A percentile compares a stretch with the other conserved stretches of the same genome.
phyloP scores from a whole-genome alignment of 352 stramenopile species.

The Pilasporangium apinafurcum region DNA sequence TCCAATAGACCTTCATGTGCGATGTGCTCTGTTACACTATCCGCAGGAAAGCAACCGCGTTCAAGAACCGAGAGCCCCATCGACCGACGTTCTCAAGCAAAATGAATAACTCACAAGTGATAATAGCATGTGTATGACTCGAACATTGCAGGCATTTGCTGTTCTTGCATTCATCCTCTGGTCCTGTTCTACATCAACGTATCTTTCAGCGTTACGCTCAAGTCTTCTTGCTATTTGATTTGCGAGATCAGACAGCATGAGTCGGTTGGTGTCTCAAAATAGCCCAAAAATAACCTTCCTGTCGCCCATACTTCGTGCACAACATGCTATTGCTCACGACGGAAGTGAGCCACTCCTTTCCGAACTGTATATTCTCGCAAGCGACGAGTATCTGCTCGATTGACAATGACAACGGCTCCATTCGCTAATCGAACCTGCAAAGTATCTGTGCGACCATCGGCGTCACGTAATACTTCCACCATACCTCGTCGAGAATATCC shows the following conservation, averaged over 20 bases:
- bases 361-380: conserved; percentile 32
- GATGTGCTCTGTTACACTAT: conserved; percentile 7
- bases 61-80: conserved; percentile 8
- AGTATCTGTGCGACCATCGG: conserved; percentile 7
- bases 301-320: neutral
- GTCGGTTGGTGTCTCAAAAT: no score
- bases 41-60: conserved; percentile 13
- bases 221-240: no score
- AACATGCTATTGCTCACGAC: conserved; percentile 2
- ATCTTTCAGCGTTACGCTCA: no score
- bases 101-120: no score
- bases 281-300: no score
- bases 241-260: no score
- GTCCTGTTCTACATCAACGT: no score
- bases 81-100: no score
- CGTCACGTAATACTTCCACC: conserved; percentile 18
- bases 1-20: conserved; percentile 38
- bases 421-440: conserved; percentile 19
- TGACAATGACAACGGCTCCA: conserved; percentile 9
- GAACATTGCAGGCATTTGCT: no score
- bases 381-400: conserved; percentile 13
- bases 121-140: no score
- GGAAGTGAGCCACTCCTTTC: conserved; percentile 21
- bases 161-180: no score
- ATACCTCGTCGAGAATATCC: no score